Percentiles rank a stretch among this genome's conserved stretches.
These are phyloP conservation scores for Chrysoporthe deuterocubensis DNA, from an alignment of 2,329 filamentous ascomycete genomes.

Conservation along the genomic window DNA sequence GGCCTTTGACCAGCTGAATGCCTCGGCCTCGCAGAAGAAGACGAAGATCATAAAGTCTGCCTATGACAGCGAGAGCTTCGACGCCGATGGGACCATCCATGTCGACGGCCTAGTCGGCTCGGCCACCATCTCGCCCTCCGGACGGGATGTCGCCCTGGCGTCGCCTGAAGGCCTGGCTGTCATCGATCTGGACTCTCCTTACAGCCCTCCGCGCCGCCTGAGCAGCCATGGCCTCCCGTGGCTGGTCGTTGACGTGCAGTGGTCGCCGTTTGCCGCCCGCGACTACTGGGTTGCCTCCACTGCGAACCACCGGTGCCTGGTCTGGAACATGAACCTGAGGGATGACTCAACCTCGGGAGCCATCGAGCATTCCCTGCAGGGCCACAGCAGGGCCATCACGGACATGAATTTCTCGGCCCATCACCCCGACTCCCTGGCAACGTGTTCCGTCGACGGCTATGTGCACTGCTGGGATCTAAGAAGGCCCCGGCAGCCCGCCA, in stretches of 20 bases:
- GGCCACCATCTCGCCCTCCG: slow-evolving; percentile 89
- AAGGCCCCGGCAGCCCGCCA: slow-evolving; percentile 70
- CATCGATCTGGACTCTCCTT: slow-evolving; percentile 88
- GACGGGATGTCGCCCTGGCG: slow-evolving; percentile 86
- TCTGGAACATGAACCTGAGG: slow-evolving; percentile 86
- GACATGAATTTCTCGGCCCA: slow-evolving; percentile 97
- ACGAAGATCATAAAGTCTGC: slow-evolving; percentile 67
- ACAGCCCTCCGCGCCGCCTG: slow-evolving; percentile 82
- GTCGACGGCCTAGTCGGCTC: slow-evolving; percentile 84
- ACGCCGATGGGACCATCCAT: slow-evolving; percentile 80
- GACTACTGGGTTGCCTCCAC: slow-evolving; percentile 95
- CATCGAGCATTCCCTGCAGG: slow-evolving; percentile 87
- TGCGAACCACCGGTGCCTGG: slow-evolving; percentile 89
- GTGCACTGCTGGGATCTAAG: slow-evolving; percentile 92
- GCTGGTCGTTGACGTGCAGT: slow-evolving; percentile 95
- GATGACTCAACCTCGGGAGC: slow-evolving; percentile 71
- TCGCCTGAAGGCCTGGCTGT: slow-evolving; percentile 90
- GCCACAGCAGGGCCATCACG: slow-evolving; percentile 83
- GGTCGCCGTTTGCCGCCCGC: slow-evolving; percentile 88
- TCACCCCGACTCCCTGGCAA: slow-evolving; percentile 85
- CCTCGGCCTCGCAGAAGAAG: slow-evolving; percentile 56
- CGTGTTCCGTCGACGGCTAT: slow-evolving; percentile 90
- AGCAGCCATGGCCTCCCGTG: slow-evolving; percentile 84
- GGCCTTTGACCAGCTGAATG: slow-evolving; percentile 48
- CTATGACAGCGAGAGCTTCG: slow-evolving; percentile 86